Evolutionary conservation across 257 asterid genomes (phyloP).

Genomic region (Solanum paucissectum): DNA sequence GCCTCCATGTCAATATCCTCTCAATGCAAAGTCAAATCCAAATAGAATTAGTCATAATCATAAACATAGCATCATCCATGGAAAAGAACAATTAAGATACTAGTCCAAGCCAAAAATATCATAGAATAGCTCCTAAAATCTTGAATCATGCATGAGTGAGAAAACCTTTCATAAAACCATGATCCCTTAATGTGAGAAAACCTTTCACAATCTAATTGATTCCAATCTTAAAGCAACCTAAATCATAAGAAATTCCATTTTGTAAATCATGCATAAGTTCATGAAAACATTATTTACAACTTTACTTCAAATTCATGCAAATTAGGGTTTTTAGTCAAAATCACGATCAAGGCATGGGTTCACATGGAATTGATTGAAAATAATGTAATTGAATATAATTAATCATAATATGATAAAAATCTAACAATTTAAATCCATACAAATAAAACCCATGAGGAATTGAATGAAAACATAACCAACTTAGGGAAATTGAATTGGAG

Average conservation of each 20-base stretch:
- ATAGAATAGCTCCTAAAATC: neutral
- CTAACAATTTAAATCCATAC: neutral
- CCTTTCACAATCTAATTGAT: neutral
- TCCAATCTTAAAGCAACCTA: neutral
- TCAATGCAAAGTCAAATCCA: neutral
- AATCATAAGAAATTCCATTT: too few species aligned
- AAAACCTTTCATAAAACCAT: too few species aligned
- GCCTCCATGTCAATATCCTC: neutral
- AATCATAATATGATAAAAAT: too few species aligned
- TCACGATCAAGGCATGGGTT: neutral
- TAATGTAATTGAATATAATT: neutral
- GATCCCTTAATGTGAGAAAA: neutral
- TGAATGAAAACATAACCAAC: neutral
- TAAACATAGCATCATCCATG: neutral
- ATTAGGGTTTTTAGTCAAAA: neutral
- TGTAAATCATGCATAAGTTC: neutral
- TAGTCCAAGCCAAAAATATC: neutral
- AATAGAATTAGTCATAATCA: too few species aligned
- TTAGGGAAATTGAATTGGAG: neutral
- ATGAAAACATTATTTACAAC: neutral
- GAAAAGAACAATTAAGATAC: neutral
- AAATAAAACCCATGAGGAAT: neutral
- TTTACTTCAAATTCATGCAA: neutral
- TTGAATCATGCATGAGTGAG: neutral
- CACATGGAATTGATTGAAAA: neutral